Base-by-base conservation (phyloP, 176 grass and related monocot species). In the Urochloa ruziziensis region DNA sequence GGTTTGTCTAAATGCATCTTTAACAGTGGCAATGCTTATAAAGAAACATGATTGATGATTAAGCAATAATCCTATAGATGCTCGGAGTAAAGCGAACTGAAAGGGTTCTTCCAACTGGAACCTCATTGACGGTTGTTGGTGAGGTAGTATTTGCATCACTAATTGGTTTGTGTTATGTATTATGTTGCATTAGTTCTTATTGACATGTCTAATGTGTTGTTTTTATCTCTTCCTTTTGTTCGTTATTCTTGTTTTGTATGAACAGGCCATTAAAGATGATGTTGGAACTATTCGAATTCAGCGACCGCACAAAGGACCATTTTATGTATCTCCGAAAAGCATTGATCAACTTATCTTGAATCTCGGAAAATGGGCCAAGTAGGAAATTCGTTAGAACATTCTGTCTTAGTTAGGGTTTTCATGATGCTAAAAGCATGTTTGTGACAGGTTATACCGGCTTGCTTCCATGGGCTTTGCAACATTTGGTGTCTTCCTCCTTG, bases 301-400 rank as follows among this genome's bases (percentile, higher is more conserved):
- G 29, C 61, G 88, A 47, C 96, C 96, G 2, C 91, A 98, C 67
- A 98, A 95, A 89, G 96, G 96, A 53, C 93, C 96, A 70, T 96
- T 98, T 91, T 96, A 98, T 80, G 89, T 89, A 54, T 96, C 93
- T 3, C 93, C 89, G 10, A 96, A 98, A 86, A 90, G 84, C 85
- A 94, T 98, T 16, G 83, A 98, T 84, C 87, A 94, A 85, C 87
- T 98, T 80, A 94, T 98, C 70, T 35, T 80, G 89, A 95, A 92
- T 93, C 85, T 98, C 14, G 96, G 96, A 48, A 96, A 86, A 92
- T 98, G 96, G 96, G 91, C 96, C 67, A 94, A 92, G 96, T 98
- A 89, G 6, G 80, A 67, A 44, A 77, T n/a, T 30, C n/a, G 42
- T 29, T 78, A 66, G 1, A 72, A 77, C 44, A 67, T 27, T 78